Evolutionary conservation across 306 rosid genomes (phyloP), one percentile per base, ranked within the genome.

Genomic region (Adenanthera pavonina): DNA sequence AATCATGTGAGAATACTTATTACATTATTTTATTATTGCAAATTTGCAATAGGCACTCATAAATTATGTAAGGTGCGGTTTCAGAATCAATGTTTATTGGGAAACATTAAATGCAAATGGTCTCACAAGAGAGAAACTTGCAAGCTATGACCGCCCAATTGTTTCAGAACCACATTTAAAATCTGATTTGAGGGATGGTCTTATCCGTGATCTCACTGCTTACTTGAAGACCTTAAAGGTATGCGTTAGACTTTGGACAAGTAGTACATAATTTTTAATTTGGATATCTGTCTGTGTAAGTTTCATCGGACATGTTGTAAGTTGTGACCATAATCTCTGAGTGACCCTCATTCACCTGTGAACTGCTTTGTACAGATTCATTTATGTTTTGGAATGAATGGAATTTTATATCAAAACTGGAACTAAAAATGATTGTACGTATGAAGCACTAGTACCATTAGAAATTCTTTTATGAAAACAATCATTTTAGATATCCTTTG

Each of bases 71-170:
- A 66, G 79, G 48, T 44, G 66, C 20, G 81, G 81, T 41, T 85
- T 85, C 69, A 78, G 78, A 66, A 66, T 78, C 30, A 80, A 81
- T 77, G 57, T 49, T 67, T 85, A 85, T 73, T 81, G 88, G 88
- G 56, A 78, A 81, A 67, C 85, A 73, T 59, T 85, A 41, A 85
- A 56, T 49, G 69, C 77, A 72, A 85, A 85, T 57, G 83, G 88
- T 33, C 80, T 81, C 74, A 85, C 81, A 49, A 85, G 72, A 81
- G 75, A 78, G 61, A 81, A 67, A 72, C 85, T 85, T 73, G 85
- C 85, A 57, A 85, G 85, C 78, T 81, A 81, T 85, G 88, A 85
- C 70, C 88, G 83, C 41, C 85, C 83, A 40, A 85, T 73, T 59
- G 62, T 81, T 51, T 85, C 81, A n/a, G 83, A 81, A 80, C 88